These are phyloP conservation scores for Fusarium sp. DNA, from an alignment of 2,329 filamentous ascomycete species.

Conservation along the genomic window DNA sequence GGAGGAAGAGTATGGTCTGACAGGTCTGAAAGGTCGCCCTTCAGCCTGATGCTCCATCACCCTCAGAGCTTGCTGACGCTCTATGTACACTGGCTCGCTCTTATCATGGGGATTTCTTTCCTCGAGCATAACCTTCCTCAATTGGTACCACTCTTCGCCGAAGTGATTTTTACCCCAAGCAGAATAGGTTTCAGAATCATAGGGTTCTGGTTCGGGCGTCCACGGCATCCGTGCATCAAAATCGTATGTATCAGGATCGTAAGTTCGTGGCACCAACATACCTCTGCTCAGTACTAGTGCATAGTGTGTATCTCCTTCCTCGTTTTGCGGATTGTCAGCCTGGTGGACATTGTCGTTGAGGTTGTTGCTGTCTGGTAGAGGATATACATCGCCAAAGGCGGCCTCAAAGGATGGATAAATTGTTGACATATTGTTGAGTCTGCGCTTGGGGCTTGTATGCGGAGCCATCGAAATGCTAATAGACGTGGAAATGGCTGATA, in stretches of 20 bases:
- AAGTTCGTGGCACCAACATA: background rate
- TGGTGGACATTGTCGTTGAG: background rate
- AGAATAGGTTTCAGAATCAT: background rate
- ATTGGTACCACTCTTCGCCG: background rate
- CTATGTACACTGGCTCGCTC: fast-evolving
- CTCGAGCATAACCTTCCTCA: background rate
- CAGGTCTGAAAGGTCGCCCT: background rate
- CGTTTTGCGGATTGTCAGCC: background rate
- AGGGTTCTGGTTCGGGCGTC: background rate
- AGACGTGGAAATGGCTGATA: too few relatives aligned
- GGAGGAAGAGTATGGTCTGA: background rate
- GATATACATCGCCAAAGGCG: too few relatives aligned
- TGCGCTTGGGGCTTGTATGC: too few relatives aligned
- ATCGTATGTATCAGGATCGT: background rate
- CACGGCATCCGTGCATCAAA: background rate
- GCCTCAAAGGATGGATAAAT: too few relatives aligned
- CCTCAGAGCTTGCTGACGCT: background rate
- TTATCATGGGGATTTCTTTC: background rate
- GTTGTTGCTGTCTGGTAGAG: too few relatives aligned
- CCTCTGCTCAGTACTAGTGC: background rate
- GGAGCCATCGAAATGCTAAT: too few relatives aligned
- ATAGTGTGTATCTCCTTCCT: background rate
- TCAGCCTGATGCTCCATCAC: background rate
- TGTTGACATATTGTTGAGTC: too few relatives aligned
- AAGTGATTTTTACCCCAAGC: background rate